Percentiles rank a stretch among this genome's conserved stretches.
phyloP scores from a whole-genome alignment of 768 basidiomycete genomes.

The Agaricus bisporus region DNA sequence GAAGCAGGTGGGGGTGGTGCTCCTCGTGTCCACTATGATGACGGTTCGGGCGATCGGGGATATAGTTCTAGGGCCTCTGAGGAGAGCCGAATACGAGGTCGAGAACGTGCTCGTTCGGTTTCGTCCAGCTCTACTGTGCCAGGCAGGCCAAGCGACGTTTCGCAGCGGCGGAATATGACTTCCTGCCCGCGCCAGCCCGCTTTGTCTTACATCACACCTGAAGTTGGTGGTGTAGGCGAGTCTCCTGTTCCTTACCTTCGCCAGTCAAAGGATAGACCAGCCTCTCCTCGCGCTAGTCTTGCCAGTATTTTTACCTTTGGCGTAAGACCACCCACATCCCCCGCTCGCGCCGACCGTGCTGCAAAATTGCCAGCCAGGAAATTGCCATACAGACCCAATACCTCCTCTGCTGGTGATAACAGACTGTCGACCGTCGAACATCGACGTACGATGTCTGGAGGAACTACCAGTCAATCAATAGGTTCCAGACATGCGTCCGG shows the following conservation, averaged over 20 bases:
- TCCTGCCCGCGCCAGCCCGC: conserved; percentile 25
- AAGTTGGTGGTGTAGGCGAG: conserved; percentile 60
- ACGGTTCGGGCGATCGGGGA: not conserved
- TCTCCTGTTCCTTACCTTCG: conserved; percentile 42
- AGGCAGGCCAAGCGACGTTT: conserved; percentile 22
- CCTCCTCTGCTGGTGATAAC: not conserved
- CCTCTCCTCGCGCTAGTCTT: conserved; percentile 42
- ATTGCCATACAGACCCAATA: not conserved
- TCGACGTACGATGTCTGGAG: conserved; percentile 8
- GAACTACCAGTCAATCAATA: not conserved
- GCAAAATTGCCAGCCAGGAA: not conserved
- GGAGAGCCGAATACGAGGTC: conserved; percentile 16
- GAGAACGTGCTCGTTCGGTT: conserved; percentile 33
- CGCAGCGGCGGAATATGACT: conserved; percentile 30
- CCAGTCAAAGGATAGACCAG: conserved; percentile 19
- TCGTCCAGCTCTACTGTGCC: conserved; percentile 35
- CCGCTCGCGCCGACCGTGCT: not conserved
- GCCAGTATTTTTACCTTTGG: conserved; percentile 46
- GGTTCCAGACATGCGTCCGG: not conserved
- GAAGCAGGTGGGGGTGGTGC: not conserved
- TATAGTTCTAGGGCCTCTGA: not conserved
- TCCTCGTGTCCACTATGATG: not conserved
- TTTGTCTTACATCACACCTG: conserved; percentile 38
- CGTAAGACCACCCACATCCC: conserved; percentile 12
- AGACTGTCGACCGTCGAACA: not conserved